Base-by-base conservation (phyloP, 805 yeast species). In the Starmerella khaoyaiensis region DNA sequence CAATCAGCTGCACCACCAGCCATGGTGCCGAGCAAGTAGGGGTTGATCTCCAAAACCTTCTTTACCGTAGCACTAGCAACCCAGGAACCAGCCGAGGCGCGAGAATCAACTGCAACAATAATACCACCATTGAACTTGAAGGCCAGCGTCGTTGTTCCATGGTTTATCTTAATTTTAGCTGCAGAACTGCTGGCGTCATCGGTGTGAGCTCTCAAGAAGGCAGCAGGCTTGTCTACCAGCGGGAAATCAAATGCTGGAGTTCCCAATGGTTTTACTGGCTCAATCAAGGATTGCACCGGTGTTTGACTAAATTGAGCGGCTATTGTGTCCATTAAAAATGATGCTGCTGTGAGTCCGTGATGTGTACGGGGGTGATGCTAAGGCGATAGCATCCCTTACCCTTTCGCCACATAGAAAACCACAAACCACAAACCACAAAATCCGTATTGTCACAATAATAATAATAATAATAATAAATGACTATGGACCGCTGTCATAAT, bases 1-100 rank as follows among this genome's bases (percentile, higher is more conserved):
- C 98, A 90, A 63, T 90, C 98, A 22, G 97, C 97, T 34, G 98
- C 98, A 66, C 97, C 97, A 63, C 98, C 98, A 23, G 98, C 98
- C 95, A 90, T 76, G 16, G 98, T 90, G 48, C 98, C 98, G 52
- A 90, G 69, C 47, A 90, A 63, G 59, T 81, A 79, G 37, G 96
- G 95, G 61, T 90, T 90, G 63, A 90, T 90, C 61, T 87, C 87
- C 53, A 90, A 84, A 39, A 90, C 98, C 62, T 90, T 90, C 62
- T 87, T 87, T 46, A 90, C 98, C 3, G 96, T 84, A 59, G 86
- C 96, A 12, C 96, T 84, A 16, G 96, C 97, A 52, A 90, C 79
- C 96, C 96, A 87, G 53, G 79, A 76, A 31, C 98, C 98, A 2
- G 94, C 94, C 7, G 97, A 80, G 41, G 98, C 98, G 61, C 98